Evolutionary conservation across 2,329 filamentous ascomycete species (phyloP), one percentile per base, ranked within the genome.

Genomic region (Aureobasidium sp.): DNA sequence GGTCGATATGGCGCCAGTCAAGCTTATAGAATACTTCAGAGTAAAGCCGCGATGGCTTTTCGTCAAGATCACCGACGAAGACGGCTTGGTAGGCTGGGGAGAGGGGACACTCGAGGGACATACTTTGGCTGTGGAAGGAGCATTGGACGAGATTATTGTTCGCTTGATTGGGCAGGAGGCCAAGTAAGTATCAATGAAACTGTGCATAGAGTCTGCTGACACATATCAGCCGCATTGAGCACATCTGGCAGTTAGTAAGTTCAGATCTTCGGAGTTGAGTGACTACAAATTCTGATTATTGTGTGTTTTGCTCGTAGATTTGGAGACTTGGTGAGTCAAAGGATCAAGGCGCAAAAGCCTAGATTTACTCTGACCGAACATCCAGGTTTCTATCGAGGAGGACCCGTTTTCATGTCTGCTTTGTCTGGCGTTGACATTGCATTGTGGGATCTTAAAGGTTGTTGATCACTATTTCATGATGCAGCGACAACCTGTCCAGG

Each of bases 361-460:
- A 36, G n/a, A 39, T 45, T 15, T 47, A 34, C 39, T 50, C 30
- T 34, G 30, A 58, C 54, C 16, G 30, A 7, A 25, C 15, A 48
- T 29, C 62, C 66, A 45, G 83, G 84, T 0, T 93, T 92, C 72
- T 92, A 92, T 72, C 80, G 89, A 32, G 89, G 89, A 2, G 89
- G 89, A 0, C 87, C 89, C 0, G 88, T 92, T 10, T 86, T 92
- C 66, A 91, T 92, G 88, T 89, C 85, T 66, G 89, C 89, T 0
- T 74, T 92, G 16, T 83, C 87, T 0, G 89, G 89, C 2, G 84
- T 92, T 57, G 89, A 92, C 69, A 92, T 92, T 71, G 88, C 88
- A 0, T 75, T 91, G 0, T 92, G 88, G 88, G 88, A 91, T 73
- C 76, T 91, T 25, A 91, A 91, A 76, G 44, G 45, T 58, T 8